Evolutionary conservation across 129 eudicot genomes (phyloP).

Genomic region (Solidago caesia): DNA sequence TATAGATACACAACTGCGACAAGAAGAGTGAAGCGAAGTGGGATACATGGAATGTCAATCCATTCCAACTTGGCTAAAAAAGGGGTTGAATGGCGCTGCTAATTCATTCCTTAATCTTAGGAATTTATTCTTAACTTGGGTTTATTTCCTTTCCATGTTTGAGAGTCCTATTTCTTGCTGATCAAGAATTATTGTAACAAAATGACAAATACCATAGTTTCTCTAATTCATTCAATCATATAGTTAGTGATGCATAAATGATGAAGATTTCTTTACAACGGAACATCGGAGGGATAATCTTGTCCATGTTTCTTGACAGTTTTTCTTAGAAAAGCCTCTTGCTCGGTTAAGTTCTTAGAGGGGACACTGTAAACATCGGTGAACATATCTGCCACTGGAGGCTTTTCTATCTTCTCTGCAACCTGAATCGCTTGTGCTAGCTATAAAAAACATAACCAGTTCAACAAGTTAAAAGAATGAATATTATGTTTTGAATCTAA

Average conservation of each 20-base stretch:
- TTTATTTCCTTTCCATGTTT: no score
- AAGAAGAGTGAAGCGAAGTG: no score
- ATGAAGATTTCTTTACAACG: conserved; percentile 19
- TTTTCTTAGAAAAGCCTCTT: conserved; percentile 53
- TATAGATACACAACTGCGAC: no score
- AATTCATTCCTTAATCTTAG: no score
- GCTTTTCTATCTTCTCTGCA: conserved; percentile 65
- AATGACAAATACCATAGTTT: neutral
- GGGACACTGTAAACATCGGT: conserved; percentile 60
- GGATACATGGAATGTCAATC: no score
- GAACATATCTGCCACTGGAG: conserved; percentile 60
- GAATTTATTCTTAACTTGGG: no score
- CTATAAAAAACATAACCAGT: conserved; percentile 29
- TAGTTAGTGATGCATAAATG: neutral
- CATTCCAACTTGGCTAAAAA: no score
- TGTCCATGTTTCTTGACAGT: conserved; percentile 41
- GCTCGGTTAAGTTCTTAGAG: conserved; percentile 58
- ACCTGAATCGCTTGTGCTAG: conserved; percentile 64
- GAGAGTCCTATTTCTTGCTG: no score
- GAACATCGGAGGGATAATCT: conserved; percentile 51
- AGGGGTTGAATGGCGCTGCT: no score
- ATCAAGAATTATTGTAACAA: neutral
- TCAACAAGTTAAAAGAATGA: neutral
- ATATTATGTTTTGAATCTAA: neutral
- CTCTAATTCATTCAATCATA: neutral